Evolutionary conservation across 805 yeast genomes (phyloP).

Genomic region (Pichia nanzhaoensis): DNA sequence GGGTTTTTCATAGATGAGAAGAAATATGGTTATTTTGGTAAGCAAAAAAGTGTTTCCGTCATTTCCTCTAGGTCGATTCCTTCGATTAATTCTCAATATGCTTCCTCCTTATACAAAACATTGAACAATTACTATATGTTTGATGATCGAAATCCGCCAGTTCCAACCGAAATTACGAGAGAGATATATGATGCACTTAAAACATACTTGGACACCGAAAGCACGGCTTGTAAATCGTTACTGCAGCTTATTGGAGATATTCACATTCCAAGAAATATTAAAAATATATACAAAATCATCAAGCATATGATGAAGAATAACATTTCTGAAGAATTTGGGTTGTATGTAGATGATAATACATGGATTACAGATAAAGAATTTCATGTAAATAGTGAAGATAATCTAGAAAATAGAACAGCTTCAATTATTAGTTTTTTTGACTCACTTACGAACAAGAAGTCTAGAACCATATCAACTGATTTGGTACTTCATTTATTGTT

Average conservation of each 20-base stretch:
- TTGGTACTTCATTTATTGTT: slow-evolving; percentile 10
- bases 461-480: slow-evolving; percentile 1
- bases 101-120: background rate
- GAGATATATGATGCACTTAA: slow-evolving; percentile 3
- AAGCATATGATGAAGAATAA: slow-evolving; percentile 4
- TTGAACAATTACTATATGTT: background rate
- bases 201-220: background rate
- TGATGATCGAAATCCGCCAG: background rate
- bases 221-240: background rate
- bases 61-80: background rate
- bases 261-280: slow-evolving; percentile 7
- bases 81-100: background rate
- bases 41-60: background rate
- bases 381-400: background rate
- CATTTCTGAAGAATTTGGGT: background rate
- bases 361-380: slow-evolving; percentile 1
- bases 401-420: background rate
- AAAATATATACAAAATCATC: slow-evolving; percentile 8
- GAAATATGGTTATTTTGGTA: slow-evolving; percentile 2
- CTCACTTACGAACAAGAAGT: background rate
- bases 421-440: slow-evolving; percentile 2
- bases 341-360: background rate
- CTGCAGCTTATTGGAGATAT: background rate
- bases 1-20: slow-evolving; percentile 2
- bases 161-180: slow-evolving; percentile 1